Evolutionary conservation across 352 stramenopile species (phyloP), one percentile per base, ranked within the genome.

Genomic region (Peronospora tabacina): DNA sequence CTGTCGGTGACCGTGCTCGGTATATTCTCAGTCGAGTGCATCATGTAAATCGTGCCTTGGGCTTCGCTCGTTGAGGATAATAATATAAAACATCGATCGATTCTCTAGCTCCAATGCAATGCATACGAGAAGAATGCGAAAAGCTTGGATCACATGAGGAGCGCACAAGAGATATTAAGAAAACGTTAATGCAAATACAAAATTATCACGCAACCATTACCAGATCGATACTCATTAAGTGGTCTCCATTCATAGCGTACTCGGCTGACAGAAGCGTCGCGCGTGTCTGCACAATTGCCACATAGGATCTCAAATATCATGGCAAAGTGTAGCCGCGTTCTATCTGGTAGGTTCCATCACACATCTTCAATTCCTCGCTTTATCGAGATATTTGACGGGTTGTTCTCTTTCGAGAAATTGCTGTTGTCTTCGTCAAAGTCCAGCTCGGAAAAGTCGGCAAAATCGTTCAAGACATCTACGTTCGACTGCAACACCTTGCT

Each of bases 11-110:
- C 35, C 83, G 83, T 20, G 83, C 83, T 17, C 66, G 77, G 29
- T 87, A 78, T 66, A 90, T 91, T 53, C 55, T 94, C 47, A 85
- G 68, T 52, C 70, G 77, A 48, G 80, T 74, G 8, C 82, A 93
- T 49, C 73, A 68, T 20, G 55, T 72, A 13, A 72, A 93, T 48
- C 55, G 90, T 19, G 66, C 76, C 1, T 40, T 72, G 33, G 73
- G 73, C 8, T 62, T 75, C 19, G 63, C 64, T 47, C 67, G 62
- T 44, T 86, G 63, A 72, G 36, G 29, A 12, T 52, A 47, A 51
- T 34, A 50, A 62, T 52, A 58, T 54, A 38, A 26, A 58, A 46
- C 33, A 48, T 51, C 45, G 28, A 52, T 30, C 33, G 19, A 40
- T 51, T 49, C 32, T 48, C 24, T 20, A 5, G 5, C 10, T 15